Conservation (phyloP, 495 filamentous ascomycete genomes). For the Penicillium bialowiezense region DNA sequence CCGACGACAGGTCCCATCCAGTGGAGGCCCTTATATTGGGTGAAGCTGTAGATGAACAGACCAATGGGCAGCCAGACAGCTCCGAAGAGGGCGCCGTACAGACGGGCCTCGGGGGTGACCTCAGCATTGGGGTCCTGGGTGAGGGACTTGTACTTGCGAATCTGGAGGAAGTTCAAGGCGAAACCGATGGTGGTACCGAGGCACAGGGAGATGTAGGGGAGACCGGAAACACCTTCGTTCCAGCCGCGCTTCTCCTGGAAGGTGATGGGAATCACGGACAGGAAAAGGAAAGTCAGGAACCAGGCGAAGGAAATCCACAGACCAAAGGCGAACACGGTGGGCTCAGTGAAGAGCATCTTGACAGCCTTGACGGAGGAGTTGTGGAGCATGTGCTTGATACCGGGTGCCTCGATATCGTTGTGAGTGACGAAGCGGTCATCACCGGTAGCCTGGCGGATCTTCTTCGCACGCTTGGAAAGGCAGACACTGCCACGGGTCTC, state of each 20-base stretch:
- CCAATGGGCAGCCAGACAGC: slow-evolving; percentile 70
- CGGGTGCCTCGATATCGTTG: slow-evolving; percentile 53
- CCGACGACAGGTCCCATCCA: slow-evolving; percentile 68
- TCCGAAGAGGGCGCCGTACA: slow-evolving; percentile 61
- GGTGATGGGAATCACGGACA: slow-evolving; percentile 69
- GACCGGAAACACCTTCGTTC: slow-evolving; percentile 59
- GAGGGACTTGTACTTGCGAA: slow-evolving; percentile 56
- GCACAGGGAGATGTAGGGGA: slow-evolving; percentile 71
- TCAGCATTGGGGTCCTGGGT: slow-evolving; percentile 60
- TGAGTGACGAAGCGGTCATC: slow-evolving; percentile 68
- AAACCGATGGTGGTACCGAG: slow-evolving; percentile 67
- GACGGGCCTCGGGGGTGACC: slow-evolving; percentile 47
- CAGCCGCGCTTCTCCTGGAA: slow-evolving; percentile 69
- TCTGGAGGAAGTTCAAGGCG: slow-evolving; percentile 49
- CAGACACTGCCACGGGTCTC: slow-evolving; percentile 68
- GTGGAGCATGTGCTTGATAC: slow-evolving; percentile 36
- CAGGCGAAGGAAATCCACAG: slow-evolving; percentile 74
- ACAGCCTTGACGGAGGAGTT: slow-evolving; percentile 52
- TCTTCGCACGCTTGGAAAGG: slow-evolving; percentile 57
- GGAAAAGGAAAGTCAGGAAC: slow-evolving; percentile 74
- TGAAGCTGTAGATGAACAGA: slow-evolving; percentile 79
- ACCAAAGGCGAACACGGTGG: slow-evolving; percentile 70
- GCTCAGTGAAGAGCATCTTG: slow-evolving; percentile 69
- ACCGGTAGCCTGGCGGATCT: slow-evolving; percentile 52
- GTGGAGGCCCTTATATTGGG: slow-evolving; percentile 56